Evolutionary conservation across 2,329 filamentous ascomycete species (phyloP).

Genomic region (Penicillium sp.): DNA sequence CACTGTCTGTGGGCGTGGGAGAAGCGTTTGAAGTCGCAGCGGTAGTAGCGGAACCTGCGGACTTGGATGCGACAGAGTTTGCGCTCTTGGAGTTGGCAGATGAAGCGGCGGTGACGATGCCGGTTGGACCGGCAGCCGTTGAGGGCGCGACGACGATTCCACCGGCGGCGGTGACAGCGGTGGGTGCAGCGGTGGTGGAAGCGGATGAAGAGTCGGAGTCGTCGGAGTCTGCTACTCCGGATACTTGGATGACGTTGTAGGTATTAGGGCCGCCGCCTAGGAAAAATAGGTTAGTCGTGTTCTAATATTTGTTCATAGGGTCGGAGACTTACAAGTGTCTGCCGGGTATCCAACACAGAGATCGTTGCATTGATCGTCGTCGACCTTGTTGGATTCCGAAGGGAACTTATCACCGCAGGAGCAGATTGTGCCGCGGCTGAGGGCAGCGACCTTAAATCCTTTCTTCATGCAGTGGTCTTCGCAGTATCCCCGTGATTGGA

Average conservation of each 20-base stretch:
- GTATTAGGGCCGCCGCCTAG: conserved; percentile 21
- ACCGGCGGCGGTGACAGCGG: conserved; percentile 18
- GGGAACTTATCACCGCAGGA: conserved; percentile 26
- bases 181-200: conserved; percentile 1
- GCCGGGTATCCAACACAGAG: conserved; percentile 22
- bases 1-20: conserved; percentile 17
- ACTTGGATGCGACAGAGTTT: conserved; percentile 6
- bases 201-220: neutral
- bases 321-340: conserved; percentile 22
- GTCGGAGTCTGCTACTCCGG: conserved; percentile 1
- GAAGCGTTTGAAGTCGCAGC: conserved; percentile 8
- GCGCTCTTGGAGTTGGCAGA: conserved; percentile 11
- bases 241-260: conserved; percentile 20
- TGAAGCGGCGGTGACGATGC: conserved; percentile 24
- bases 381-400: conserved; percentile 14
- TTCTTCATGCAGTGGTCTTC: conserved; percentile 12
- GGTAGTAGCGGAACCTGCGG: neutral
- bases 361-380: conserved; percentile 21
- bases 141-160: conserved; percentile 26
- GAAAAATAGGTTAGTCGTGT: neutral
- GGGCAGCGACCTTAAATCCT: conserved; percentile 17
- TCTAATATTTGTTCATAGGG: too few species aligned
- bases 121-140: conserved; percentile 11
- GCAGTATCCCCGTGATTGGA: conserved; percentile 19
- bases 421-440: conserved; percentile 23